Evolutionary conservation across 176 grass and related monocot genomes (phyloP).

Genomic region (Carex scoparia): DNA sequence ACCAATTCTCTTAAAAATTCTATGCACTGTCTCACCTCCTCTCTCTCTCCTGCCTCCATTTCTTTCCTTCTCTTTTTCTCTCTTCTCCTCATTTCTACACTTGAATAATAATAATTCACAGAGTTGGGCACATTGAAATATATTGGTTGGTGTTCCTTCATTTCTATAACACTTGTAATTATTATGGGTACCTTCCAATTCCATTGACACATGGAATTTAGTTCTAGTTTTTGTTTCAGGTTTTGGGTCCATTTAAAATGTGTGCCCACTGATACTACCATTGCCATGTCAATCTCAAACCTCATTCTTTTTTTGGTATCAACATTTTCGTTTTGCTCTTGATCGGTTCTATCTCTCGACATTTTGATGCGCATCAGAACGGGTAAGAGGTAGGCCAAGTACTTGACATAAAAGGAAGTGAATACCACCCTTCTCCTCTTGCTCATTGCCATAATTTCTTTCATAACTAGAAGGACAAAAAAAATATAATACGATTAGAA

Average conservation of each 20-base stretch:
- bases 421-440: constrained; percentile 13
- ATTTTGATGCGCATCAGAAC: constrained; percentile 15
- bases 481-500: not conserved
- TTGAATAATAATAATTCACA: not conserved
- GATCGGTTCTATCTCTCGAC: not conserved
- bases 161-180: not conserved
- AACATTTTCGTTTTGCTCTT: not conserved
- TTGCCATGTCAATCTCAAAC: constrained; percentile 18
- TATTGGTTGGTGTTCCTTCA: not conserved
- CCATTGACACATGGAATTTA: not conserved
- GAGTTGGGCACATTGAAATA: not conserved
- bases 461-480: not conserved
- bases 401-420: constrained; percentile 2
- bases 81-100: not conserved
- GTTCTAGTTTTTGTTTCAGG: not conserved
- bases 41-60: not conserved
- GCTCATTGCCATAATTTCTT: not conserved
- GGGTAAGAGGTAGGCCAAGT: constrained; percentile 9
- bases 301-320: not conserved
- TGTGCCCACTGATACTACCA: constrained; percentile 8
- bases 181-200: not conserved
- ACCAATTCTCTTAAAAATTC: constrained; percentile 13
- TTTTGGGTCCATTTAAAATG: constrained; percentile 19
- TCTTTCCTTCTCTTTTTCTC: not conserved
- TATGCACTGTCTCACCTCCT: not conserved